Base-by-base conservation (phyloP, 1,284 basidiomycete genomes). In the Cryptococcus sp. region DNA sequence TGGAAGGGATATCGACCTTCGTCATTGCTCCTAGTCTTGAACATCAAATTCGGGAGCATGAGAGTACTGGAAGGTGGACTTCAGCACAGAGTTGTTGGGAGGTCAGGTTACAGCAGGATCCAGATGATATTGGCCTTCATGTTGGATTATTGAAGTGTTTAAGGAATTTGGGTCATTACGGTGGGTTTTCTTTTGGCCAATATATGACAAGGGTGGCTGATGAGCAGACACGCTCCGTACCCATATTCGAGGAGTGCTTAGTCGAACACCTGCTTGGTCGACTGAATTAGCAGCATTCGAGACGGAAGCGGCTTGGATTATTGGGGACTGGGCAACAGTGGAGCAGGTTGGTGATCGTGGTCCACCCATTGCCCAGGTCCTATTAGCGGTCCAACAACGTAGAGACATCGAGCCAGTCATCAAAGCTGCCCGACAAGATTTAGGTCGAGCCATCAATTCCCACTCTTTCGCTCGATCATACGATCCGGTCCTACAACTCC, bases 11-110 rank as follows among this genome's bases (percentile, higher is more conserved):
- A 23, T 97, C 96, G 0, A 86, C 88, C 1, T 77, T 87, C 56
- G 89, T 99, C 53, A 78, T 97, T 13, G 84, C 88, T 0, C 96
- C 96, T 0, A 89, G 90, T 1, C 76, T 98, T 46, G 91, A 98
- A 62, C 91, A 98, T 74, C 93, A 98, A 74, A 98, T 99, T 55
- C 85, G 96, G 44, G 90, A 98, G 65, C 96, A 99, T 67, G 96
- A 99, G 73, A 96, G 88, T 61, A 97, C 90, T 1, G 96, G 96
- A 3, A 81, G 86, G 40, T 99, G 96, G 96, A 98, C 96, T 0
- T 88, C 92, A 3, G 96, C 96, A 4, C 96, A 98, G 73, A 98
- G 94, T 66, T 99, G 96, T 64, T 99, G 96, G 96, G 96, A 99
- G 75, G 87, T 98, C n/a, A 82, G 87, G 45, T 78, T 99, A 21